Conservation (phyloP, 352 stramenopile species). For the Phytophthora boehmeriae region DNA sequence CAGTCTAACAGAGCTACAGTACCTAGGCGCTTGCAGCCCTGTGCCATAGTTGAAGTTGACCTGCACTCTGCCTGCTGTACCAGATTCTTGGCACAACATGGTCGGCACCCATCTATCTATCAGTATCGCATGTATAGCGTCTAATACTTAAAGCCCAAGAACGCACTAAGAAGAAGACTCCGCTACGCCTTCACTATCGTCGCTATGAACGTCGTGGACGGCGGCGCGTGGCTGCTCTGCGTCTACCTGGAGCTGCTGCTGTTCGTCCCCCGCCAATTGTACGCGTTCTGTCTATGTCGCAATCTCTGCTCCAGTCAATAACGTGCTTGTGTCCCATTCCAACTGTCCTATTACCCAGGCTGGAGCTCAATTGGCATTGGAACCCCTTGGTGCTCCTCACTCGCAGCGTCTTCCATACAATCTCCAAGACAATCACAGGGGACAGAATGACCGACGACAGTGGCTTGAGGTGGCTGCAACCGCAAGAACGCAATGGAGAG, state of each 20-base stretch:
- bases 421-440: conserved; percentile 10
- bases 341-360: conserved; percentile 10
- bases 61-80: neutral
- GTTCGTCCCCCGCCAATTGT: conserved; percentile 74
- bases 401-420: conserved; percentile 36
- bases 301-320: conserved; percentile 25
- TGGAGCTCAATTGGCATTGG: conserved; percentile 69
- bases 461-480: conserved; percentile 70
- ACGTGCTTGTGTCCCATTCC: conserved; percentile 8
- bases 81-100: neutral
- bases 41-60: too few species aligned
- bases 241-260: conserved; percentile 67
- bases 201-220: conserved; percentile 33
- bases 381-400: conserved; percentile 71
- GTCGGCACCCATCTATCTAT: neutral
- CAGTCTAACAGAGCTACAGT: too few species aligned
- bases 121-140: too few species aligned
- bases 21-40: too few species aligned
- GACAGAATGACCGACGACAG: conserved; percentile 16
- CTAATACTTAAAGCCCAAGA: too few species aligned
- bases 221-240: conserved; percentile 56
- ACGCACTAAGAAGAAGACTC: too few species aligned
- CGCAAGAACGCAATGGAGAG: conserved; percentile 67
- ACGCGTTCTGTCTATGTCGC: conserved; percentile 36
- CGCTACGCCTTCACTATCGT: neutral